A percentile compares a stretch with the other conserved stretches of the same genome.
Evolutionary conservation across 2,329 filamentous ascomycete genomes (phyloP).

Genomic region (Drechslerella stenobrocha): DNA sequence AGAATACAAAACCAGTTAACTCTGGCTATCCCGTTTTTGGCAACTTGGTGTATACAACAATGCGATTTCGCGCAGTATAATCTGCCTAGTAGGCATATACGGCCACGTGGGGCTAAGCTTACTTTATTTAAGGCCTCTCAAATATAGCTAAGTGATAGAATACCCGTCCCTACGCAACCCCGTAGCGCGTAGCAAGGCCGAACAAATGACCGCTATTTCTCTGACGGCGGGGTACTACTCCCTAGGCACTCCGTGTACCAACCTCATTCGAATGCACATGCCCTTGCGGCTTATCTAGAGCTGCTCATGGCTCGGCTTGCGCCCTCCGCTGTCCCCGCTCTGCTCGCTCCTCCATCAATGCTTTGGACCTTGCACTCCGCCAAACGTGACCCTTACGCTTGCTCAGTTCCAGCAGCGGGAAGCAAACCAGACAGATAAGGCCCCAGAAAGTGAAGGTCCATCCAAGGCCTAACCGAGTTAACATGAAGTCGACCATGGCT

Average conservation of each 20-base stretch:
- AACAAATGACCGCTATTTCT: too few species aligned
- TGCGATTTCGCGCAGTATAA: too few species aligned
- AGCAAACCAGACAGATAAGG: conserved; percentile 59
- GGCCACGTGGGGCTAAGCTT: too few species aligned
- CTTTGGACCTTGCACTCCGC: conserved; percentile 59
- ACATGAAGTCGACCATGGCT: conserved; percentile 65
- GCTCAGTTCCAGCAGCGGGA: conserved; percentile 61
- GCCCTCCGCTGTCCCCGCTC: conserved; percentile 8
- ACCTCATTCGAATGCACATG: too few species aligned
- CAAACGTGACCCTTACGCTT: conserved; percentile 60
- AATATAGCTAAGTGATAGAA: too few species aligned
- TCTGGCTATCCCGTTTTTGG: neutral
- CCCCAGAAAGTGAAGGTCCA: conserved; percentile 67
- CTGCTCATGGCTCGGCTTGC: neutral
- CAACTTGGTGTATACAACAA: too few species aligned
- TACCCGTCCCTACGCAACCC: too few species aligned
- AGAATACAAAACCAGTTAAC: neutral
- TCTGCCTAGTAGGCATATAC: neutral
- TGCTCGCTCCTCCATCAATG: conserved; percentile 20
- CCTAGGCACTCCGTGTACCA: too few species aligned
- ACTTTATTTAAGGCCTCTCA: too few species aligned
- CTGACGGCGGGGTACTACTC: too few species aligned
- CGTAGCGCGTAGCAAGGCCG: too few species aligned
- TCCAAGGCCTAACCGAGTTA: conserved; percentile 63
- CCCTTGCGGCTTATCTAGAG: neutral